phyloP scores from a whole-genome alignment of 805 yeast species.

The Lipomyces lipofer region DNA sequence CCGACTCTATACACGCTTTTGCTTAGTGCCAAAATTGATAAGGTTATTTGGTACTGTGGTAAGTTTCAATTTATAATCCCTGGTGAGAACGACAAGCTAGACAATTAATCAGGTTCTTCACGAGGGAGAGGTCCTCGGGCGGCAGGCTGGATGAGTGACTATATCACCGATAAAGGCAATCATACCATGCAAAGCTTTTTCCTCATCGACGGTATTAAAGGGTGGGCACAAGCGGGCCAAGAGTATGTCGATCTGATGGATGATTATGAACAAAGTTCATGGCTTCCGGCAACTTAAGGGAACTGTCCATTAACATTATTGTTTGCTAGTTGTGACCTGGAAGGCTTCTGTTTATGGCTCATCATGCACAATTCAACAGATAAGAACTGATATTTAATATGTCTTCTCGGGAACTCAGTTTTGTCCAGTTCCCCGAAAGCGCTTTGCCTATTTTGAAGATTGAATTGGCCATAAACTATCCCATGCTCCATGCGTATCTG shows the following conservation, averaged over 20 bases:
- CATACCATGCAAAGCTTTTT: neutral
- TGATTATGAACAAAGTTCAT: neutral
- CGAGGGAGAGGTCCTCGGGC: slow-evolving; percentile 13
- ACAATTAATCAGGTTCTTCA: slow-evolving; percentile 7
- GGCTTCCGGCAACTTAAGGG: too few relatives aligned
- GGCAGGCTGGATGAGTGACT: slow-evolving; percentile 11
- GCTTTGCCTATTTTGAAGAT: too few relatives aligned
- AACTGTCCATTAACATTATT: too few relatives aligned
- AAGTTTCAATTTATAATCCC: neutral
- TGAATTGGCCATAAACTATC: too few relatives aligned
- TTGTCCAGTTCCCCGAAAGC: too few relatives aligned
- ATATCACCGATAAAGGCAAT: slow-evolving; percentile 1
- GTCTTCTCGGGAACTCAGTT: too few relatives aligned
- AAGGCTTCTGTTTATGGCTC: too few relatives aligned
- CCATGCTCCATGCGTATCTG: too few relatives aligned
- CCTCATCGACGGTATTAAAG: slow-evolving; percentile 7
- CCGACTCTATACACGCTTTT: slow-evolving; percentile 5
- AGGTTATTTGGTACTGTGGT: slow-evolving; percentile 11
- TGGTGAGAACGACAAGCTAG: too few relatives aligned
- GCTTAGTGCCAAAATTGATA: neutral
- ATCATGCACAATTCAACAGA: too few relatives aligned
- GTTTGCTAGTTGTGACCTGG: too few relatives aligned
- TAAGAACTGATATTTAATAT: too few relatives aligned
- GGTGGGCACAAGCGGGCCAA: slow-evolving; percentile 4
- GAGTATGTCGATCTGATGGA: slow-evolving; percentile 6